Percentiles rank a stretch among this genome's conserved stretches.
Conservation (phyloP, 495 filamentous ascomycete genomes). For the Penicillium turbatum region DNA sequence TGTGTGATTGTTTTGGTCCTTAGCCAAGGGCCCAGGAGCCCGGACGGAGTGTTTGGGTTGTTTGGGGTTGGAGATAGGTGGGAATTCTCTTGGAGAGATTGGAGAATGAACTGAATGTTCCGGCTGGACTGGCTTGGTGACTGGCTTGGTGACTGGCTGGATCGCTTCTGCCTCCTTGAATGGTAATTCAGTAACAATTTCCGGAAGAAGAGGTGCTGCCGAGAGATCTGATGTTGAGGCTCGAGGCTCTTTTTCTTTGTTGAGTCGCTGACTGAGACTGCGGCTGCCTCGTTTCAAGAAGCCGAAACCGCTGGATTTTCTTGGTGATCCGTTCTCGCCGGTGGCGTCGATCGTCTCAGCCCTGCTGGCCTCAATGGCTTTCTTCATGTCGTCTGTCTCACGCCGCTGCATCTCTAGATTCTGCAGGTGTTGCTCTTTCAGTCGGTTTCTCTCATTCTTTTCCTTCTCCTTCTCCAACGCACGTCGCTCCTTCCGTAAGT, state of each 20-base stretch:
- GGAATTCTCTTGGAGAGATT: slow-evolving; percentile 14
- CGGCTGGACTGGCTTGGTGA: neutral
- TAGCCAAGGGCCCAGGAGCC: slow-evolving; percentile 2
- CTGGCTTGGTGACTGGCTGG: neutral
- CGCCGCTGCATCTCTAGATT: slow-evolving; percentile 46
- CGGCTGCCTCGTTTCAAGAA: slow-evolving; percentile 55
- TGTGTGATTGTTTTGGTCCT: slow-evolving; percentile 9
- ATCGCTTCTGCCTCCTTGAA: slow-evolving; percentile 1
- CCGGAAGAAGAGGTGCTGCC: slow-evolving; percentile 2
- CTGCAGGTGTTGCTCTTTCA: slow-evolving; percentile 56
- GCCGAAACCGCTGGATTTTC: slow-evolving; percentile 41
- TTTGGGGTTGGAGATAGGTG: slow-evolving; percentile 15
- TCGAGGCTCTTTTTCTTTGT: slow-evolving; percentile 37
- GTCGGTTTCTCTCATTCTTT: slow-evolving; percentile 59
- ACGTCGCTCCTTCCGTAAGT: slow-evolving; percentile 55
- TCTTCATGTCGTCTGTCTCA: slow-evolving; percentile 56
- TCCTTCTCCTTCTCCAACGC: slow-evolving; percentile 63
- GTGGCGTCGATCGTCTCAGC: slow-evolving; percentile 25
- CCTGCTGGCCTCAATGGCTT: slow-evolving; percentile 56
- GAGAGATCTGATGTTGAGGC: slow-evolving; percentile 30
- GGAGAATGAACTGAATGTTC: slow-evolving; percentile 4
- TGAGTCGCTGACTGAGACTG: slow-evolving; percentile 51
- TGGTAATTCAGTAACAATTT: slow-evolving; percentile 19
- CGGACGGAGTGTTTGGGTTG: slow-evolving; percentile 4
- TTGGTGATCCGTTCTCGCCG: slow-evolving; percentile 37